A percentile compares a stretch with the other conserved stretches of the same genome.
Conservation (phyloP, 768 basidiomycete genomes). For the Rhizopogon roseolus region DNA sequence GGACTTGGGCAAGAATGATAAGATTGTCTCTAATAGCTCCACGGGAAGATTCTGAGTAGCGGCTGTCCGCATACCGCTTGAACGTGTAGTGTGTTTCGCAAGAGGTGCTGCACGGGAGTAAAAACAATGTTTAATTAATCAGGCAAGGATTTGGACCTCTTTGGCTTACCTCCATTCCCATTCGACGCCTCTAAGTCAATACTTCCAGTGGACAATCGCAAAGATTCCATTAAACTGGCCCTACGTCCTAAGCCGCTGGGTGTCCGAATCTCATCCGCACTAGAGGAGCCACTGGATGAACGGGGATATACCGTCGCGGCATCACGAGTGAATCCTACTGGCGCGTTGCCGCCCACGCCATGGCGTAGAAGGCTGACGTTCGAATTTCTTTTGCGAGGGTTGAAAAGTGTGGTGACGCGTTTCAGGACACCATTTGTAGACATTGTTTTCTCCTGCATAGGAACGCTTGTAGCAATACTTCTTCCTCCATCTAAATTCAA, state of each 20-base stretch:
- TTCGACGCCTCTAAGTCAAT: constrained; percentile 2
- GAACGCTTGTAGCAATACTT: constrained; percentile 3
- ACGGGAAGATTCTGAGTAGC: constrained; percentile 11
- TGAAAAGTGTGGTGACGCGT: constrained; percentile 24
- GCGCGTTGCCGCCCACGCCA: neutral
- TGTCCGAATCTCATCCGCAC: constrained; percentile 26
- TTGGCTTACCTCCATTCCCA: neutral
- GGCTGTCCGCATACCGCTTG: neutral
- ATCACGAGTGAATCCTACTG: constrained; percentile 14
- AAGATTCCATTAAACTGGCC: constrained; percentile 20
- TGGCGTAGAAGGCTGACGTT: neutral
- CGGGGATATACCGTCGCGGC: constrained; percentile 13
- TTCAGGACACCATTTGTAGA: constrained; percentile 21
- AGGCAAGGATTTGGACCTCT: constrained; percentile 14
- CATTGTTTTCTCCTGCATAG: constrained; percentile 12
- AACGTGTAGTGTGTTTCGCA: neutral
- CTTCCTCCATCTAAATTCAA: neutral
- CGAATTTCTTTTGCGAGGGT: constrained; percentile 15
- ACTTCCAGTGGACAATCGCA: constrained; percentile 5
- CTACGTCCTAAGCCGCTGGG: constrained; percentile 27
- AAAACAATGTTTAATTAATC: constrained; percentile 9
- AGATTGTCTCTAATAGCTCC: constrained; percentile 13
- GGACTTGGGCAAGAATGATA: constrained; percentile 14
- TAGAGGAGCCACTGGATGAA: constrained; percentile 16
- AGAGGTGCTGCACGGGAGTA: neutral